A percentile compares a stretch with the other conserved stretches of the same genome.
Evolutionary conservation across 2,329 filamentous ascomycete species (phyloP).

Genomic region (Hortaea sp.): DNA sequence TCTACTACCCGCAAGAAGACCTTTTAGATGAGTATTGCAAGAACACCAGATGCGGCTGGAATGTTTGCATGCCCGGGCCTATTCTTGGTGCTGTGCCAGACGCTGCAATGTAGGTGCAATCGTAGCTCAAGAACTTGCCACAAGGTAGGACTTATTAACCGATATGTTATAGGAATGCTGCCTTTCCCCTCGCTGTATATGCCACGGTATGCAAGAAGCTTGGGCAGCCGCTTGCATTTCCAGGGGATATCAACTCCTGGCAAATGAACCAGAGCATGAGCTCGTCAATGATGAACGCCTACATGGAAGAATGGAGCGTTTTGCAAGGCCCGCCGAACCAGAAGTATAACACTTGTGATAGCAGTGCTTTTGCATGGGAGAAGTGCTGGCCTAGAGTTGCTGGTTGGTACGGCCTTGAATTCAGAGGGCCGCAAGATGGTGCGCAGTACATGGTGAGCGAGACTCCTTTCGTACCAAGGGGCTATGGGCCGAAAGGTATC

Average conservation of each 20-base stretch:
- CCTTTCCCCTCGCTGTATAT: conserved; percentile 41
- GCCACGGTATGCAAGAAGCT: conserved; percentile 36
- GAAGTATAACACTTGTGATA: conserved; percentile 42
- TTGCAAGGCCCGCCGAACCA: conserved; percentile 33
- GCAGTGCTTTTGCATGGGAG: conserved; percentile 38
- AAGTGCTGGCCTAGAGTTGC: conserved; percentile 41
- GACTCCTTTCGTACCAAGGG: conserved; percentile 16
- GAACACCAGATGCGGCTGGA: conserved; percentile 32
- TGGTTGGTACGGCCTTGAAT: conserved; percentile 32
- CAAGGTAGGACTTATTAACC: no score
- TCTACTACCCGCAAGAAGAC: conserved; percentile 48
- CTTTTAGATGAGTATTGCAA: conserved; percentile 34
- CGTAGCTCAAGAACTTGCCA: no score
- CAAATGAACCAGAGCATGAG: conserved; percentile 33
- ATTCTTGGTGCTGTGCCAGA: conserved; percentile 43
- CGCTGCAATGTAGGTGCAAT: conserved; percentile 31
- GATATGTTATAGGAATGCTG: conserved; percentile 26
- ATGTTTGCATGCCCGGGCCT: conserved; percentile 37
- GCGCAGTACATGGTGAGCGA: conserved; percentile 15
- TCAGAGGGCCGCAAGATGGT: conserved; percentile 16
- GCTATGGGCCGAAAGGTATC: conserved; percentile 19
- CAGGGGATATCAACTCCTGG: conserved; percentile 37
- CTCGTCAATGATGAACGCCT: conserved; percentile 38
- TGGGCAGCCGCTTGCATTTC: conserved; percentile 33
- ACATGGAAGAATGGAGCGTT: conserved; percentile 42